These are phyloP conservation scores for Ampelocalamus luodianensis DNA, from an alignment of 176 grass and related monocot genomes.

Conservation along the genomic window DNA sequence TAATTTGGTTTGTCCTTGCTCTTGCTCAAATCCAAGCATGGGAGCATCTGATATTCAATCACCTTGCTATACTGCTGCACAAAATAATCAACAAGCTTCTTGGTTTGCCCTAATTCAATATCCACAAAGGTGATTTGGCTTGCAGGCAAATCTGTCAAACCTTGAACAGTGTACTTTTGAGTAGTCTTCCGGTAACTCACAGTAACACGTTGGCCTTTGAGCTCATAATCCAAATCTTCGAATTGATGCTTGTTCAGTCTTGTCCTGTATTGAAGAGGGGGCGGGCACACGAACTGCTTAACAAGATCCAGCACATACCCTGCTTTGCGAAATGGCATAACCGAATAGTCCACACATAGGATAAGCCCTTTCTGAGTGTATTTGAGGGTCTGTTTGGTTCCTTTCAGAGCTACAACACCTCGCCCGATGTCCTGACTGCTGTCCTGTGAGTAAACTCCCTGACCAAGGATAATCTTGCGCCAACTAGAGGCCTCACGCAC, in stretches of 20 bases:
- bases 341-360: conserved; percentile 60
- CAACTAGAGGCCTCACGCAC: conserved; percentile 55
- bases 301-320: conserved; percentile 47
- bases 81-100: conserved; percentile 60
- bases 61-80: conserved; percentile 31
- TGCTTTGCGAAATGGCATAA: conserved; percentile 56
- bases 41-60: conserved; percentile 55
- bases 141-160: conserved; percentile 52
- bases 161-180: conserved; percentile 55
- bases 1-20: conserved; percentile 61
- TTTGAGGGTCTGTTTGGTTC: conserved; percentile 58
- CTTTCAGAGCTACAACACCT: conserved; percentile 55
- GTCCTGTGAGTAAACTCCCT: conserved; percentile 51
- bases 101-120: conserved; percentile 48
- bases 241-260: conserved; percentile 26
- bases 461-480: conserved; percentile 52
- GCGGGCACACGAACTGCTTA: conserved; percentile 10
- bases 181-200: conserved; percentile 57
- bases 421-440: background rate
- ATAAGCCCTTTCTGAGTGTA: conserved; percentile 47
- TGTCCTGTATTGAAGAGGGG: conserved; percentile 24
- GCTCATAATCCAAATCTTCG: conserved; percentile 22
- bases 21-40: conserved; percentile 68
- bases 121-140: conserved; percentile 55
- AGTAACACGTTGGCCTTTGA: conserved; percentile 56